Base-by-base conservation (phyloP, 2,329 filamentous ascomycete species). In the Alternaria triticina region DNA sequence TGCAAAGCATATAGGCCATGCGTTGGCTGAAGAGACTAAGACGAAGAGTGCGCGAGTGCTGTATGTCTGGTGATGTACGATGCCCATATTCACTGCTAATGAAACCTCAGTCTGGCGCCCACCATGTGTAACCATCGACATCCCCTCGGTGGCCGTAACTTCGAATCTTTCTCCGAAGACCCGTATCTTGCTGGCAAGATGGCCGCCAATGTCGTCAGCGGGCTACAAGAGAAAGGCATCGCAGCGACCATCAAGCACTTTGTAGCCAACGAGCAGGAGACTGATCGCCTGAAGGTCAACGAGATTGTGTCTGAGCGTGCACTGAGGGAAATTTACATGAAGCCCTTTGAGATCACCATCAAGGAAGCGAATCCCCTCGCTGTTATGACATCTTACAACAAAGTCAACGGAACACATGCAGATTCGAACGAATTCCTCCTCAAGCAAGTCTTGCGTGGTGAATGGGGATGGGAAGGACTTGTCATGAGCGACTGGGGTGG, bases 121-220 rank as follows among this genome's bases (percentile, higher is more conserved):
- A 94, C 91, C 0, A 90, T 93, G 61, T 94, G 92, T 79, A 90
- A 93, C 82, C 92, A 96, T 71, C 87, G 92, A 13, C 91, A 91
- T 59, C 92, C 92, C 0, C 84, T 96, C 0, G 92, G 92, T 5
- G 92, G 92, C 8, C 86, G 92, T 61, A 93, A 93, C 64, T 96
- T 95, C 68, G 91, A 93, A 76, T 90, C 87, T 1, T 91, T 88
- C 72, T 87, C 88, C 22, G 91, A 93, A 76, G 91, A 93, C 65
- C 82, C 87, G 1, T 90, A 86, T 69, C 82, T 93, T 66, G 85
- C 89, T 4, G 91, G 90, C 4, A 89, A 91, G 73, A 85, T 91
- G 59, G 88, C 87, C 5, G 88, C 91, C 65, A 82, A 85, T 27
- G 84, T 86, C 44, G 82, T 88, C 23, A 84, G 80, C 44, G 88